Percentiles rank a stretch among this genome's conserved stretches.
phyloP scores from a whole-genome alignment of 1,284 basidiomycete genomes.

The Coriolopsis trogii region DNA sequence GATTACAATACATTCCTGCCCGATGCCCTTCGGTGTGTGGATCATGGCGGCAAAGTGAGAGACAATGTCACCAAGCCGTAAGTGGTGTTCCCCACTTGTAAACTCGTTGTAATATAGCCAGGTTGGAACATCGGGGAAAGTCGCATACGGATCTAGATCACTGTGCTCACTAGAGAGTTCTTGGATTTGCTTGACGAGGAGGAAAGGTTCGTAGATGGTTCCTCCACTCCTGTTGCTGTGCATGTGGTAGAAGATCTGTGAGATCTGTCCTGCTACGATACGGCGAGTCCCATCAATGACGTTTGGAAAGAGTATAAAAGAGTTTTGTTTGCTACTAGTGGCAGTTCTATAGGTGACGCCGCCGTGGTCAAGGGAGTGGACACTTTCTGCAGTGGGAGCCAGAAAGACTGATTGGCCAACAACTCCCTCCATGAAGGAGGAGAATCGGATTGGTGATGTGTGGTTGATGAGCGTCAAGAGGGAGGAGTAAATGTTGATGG shows the following conservation, averaged over 20 bases:
- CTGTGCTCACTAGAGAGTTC: not conserved
- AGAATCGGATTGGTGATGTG: not conserved
- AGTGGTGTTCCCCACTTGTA: not conserved
- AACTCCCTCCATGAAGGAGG: not conserved
- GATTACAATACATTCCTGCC: constrained; percentile 5
- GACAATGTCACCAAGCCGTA: not conserved
- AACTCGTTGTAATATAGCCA: constrained; percentile 3
- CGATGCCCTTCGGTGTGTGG: constrained; percentile 5
- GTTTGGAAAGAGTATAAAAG: not conserved
- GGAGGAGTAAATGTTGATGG: not conserved
- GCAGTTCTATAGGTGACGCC: not conserved
- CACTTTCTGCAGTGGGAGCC: not conserved
- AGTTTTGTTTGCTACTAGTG: not conserved
- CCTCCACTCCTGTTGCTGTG: not conserved
- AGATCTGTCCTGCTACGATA: constrained; percentile 1
- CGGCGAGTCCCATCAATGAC: not conserved
- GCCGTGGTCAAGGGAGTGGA: not conserved
- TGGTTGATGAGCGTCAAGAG: not conserved
- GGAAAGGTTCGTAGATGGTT: constrained; percentile 1
- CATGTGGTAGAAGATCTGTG: not conserved
- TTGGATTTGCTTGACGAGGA: not conserved
- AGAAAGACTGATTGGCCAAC: not conserved
- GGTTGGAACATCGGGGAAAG: constrained; percentile 1
- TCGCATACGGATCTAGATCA: not conserved
- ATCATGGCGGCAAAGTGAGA: constrained; percentile 7